Evolutionary conservation across 345 rosid species (phyloP).

Genomic region (Toxicodendron radicans): DNA sequence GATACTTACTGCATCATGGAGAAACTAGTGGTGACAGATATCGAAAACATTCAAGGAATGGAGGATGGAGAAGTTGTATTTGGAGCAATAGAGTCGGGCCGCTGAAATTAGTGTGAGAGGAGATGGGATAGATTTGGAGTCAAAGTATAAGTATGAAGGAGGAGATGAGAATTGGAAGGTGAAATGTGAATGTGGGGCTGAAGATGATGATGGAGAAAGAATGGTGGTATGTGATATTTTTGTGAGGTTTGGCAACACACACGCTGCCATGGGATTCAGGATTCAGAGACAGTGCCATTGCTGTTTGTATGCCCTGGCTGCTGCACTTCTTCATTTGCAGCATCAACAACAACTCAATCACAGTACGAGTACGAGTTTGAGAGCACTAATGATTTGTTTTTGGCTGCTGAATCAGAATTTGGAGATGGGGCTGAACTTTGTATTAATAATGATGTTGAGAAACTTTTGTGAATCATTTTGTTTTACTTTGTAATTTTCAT

Average conservation of each 20-base stretch:
- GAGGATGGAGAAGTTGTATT: constrained; percentile 50
- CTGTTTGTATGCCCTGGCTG: constrained; percentile 70
- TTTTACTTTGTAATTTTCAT: too few species aligned
- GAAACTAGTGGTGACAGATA: constrained; percentile 49
- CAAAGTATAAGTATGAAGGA: constrained; percentile 52
- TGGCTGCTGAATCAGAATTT: constrained; percentile 20
- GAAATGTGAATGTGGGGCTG: constrained; percentile 70
- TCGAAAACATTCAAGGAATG: constrained; percentile 45
- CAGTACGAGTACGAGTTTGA: constrained; percentile 26
- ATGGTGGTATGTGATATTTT: constrained; percentile 83
- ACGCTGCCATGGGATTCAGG: too few species aligned
- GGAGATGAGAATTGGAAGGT: constrained; percentile 82
- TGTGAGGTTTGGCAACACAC: too few species aligned
- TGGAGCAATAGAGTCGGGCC: constrained; percentile 54
- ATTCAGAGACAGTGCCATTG: too few species aligned
- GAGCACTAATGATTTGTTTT: constrained; percentile 29
- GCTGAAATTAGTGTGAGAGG: too few species aligned
- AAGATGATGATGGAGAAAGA: constrained; percentile 92
- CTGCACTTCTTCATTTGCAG: constrained; percentile 50
- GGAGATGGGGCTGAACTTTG: constrained; percentile 6
- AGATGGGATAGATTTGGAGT: constrained; percentile 42
- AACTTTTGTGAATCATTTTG: constrained; percentile 1
- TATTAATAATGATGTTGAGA: constrained; percentile 7
- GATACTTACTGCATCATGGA: constrained; percentile 72
- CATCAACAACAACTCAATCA: constrained; percentile 34